phyloP scores from a whole-genome alignment of 1,284 basidiomycete genomes.

The Boletus subluridellus region DNA sequence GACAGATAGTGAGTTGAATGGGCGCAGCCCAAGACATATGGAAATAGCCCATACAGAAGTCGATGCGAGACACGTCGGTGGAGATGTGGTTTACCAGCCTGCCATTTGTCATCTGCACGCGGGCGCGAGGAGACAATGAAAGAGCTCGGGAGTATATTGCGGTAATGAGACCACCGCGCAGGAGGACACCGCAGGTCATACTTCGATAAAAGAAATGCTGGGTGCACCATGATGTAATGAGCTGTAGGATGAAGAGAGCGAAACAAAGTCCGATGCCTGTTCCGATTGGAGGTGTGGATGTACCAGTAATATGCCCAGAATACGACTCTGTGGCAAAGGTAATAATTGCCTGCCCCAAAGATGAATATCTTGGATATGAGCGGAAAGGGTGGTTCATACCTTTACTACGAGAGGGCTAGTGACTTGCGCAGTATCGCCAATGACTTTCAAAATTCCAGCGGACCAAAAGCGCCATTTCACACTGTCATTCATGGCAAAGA shows the following conservation, averaged over 20 bases:
- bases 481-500: constrained; percentile 76
- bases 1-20: constrained; percentile 68
- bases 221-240: constrained; percentile 64
- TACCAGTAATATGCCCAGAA: constrained; percentile 46
- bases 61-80: constrained; percentile 55
- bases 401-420: constrained; percentile 78
- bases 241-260: constrained; percentile 67
- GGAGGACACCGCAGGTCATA: constrained; percentile 66
- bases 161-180: too few relatives aligned
- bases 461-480: constrained; percentile 83
- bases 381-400: constrained; percentile 31
- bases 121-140: too few relatives aligned
- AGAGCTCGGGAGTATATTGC: too few relatives aligned
- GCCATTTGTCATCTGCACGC: constrained; percentile 82
- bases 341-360: constrained; percentile 59
- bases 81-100: constrained; percentile 91
- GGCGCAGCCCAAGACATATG: constrained; percentile 77
- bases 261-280: constrained; percentile 74
- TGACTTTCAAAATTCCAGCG: constrained; percentile 72
- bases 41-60: constrained; percentile 69
- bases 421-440: constrained; percentile 70
- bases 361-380: constrained; percentile 1
- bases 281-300: constrained; percentile 5
- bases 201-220: constrained; percentile 82
- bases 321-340: constrained; percentile 71